Conservation (phyloP, 73 alveolate species). For the Blepharisma japonicum region DNA sequence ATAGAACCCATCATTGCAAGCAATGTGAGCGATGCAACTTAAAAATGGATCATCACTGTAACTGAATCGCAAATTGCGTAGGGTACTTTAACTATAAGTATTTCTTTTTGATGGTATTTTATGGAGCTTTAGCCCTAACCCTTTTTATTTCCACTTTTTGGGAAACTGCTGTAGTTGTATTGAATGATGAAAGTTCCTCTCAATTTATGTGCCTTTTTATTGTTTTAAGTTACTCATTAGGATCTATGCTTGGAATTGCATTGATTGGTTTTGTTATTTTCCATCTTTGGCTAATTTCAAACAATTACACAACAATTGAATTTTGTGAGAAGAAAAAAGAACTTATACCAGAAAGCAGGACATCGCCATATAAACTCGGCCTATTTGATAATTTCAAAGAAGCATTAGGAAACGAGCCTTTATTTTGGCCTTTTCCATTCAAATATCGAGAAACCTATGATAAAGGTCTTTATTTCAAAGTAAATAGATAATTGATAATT, state of each 20-base stretch:
- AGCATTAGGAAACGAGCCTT: conserved; percentile 22
- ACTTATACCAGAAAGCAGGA: neutral
- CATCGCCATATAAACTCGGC: conserved; percentile 31
- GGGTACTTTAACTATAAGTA: conserved; percentile 66
- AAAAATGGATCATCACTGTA: conserved; percentile 90
- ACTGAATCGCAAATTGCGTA: conserved; percentile 80
- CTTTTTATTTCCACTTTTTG: conserved; percentile 35
- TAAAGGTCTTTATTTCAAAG: neutral
- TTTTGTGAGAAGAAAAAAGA: conserved; percentile 56
- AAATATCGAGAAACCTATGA: neutral
- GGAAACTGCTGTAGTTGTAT: conserved; percentile 28
- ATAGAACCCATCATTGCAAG: conserved; percentile 81
- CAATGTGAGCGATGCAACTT: conserved; percentile 68
- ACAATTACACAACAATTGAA: conserved; percentile 57
- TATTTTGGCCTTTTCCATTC: conserved; percentile 29
- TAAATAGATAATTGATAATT: too few relatives aligned
- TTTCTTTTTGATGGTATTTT: conserved; percentile 18
- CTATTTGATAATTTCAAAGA: conserved; percentile 26
- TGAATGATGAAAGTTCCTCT: conserved; percentile 26
- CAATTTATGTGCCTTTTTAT: conserved; percentile 9
- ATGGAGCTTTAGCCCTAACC: conserved; percentile 10
- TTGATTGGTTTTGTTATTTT: conserved; percentile 47
- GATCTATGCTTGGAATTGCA: conserved; percentile 28
- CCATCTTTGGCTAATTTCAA: conserved; percentile 50
- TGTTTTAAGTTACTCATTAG: conserved; percentile 30